Evolutionary conservation across 768 basidiomycete genomes (phyloP).

Genomic region (Hericium coralloides): DNA sequence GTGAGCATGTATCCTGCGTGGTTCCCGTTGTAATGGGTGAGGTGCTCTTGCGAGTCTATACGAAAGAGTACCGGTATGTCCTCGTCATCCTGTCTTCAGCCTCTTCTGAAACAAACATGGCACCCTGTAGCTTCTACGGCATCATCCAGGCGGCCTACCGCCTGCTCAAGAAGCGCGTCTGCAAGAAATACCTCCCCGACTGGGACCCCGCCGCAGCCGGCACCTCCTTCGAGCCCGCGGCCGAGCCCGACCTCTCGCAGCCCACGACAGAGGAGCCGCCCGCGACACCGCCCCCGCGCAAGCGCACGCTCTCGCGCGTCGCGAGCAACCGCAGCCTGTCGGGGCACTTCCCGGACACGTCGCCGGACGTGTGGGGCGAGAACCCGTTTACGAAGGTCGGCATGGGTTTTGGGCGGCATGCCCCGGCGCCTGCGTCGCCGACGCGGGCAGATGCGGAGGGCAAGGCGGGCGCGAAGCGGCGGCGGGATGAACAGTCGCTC

Average conservation of each 20-base stretch:
- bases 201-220: not conserved
- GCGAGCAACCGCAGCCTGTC: not conserved
- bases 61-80: conserved; percentile 43
- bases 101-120: not conserved
- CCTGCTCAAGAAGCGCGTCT: conserved; percentile 22
- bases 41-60: conserved; percentile 59
- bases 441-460: not conserved
- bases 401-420: not conserved
- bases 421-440: not conserved
- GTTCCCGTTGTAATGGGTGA: conserved; percentile 64
- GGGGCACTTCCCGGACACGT: not conserved
- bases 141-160: conserved; percentile 66
- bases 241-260: no score
- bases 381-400: not conserved
- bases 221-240: no score
- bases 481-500: not conserved
- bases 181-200: not conserved
- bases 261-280: not conserved
- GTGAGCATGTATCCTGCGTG: conserved; percentile 54
- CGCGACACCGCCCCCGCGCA: not conserved
- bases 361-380: not conserved
- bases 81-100: not conserved
- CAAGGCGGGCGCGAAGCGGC: not conserved
- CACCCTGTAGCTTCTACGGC: conserved; percentile 35
- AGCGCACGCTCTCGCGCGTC: not conserved